phyloP scores from a whole-genome alignment of 2,329 filamentous ascomycete genomes.

The Pseudocercospora pini-densiflorae region DNA sequence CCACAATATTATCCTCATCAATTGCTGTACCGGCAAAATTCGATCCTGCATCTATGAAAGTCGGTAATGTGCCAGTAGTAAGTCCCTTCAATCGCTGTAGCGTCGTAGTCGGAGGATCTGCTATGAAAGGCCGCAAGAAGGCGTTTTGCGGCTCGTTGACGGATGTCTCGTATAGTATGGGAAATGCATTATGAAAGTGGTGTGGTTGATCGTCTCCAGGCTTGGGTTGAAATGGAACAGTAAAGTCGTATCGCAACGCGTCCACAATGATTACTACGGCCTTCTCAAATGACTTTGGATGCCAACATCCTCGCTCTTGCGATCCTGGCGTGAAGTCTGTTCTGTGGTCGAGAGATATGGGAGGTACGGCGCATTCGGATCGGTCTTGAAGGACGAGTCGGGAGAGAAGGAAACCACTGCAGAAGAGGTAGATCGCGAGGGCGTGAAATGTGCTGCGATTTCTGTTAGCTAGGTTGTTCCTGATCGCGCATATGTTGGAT shows the following conservation, averaged over 20 bases:
- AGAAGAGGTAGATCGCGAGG: conserved; percentile 87
- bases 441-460: conserved; percentile 68
- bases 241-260: conserved; percentile 95
- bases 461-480: conserved; percentile 13
- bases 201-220: conserved; percentile 53
- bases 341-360: conserved; percentile 52
- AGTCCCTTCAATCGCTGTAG: conserved; percentile 90
- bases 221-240: conserved; percentile 71
- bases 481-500: neutral
- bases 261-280: conserved; percentile 91
- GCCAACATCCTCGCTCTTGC: conserved; percentile 80
- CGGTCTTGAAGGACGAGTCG: conserved; percentile 79
- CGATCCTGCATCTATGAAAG: conserved; percentile 90
- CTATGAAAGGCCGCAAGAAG: conserved; percentile 92
- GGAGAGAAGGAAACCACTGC: conserved; percentile 90
- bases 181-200: conserved; percentile 85
- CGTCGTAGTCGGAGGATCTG: conserved; percentile 93
- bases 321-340: conserved; percentile 44
- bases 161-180: conserved; percentile 83
- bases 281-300: conserved; percentile 90
- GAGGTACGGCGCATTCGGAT: conserved; percentile 76
- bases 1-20: conserved; percentile 83
- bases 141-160: conserved; percentile 76
- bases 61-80: conserved; percentile 92
- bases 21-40: conserved; percentile 96